These are phyloP conservation scores for Plasmodium vivax DNA, from an alignment of 169 alveolate species.

Conservation along the genomic window DNA sequence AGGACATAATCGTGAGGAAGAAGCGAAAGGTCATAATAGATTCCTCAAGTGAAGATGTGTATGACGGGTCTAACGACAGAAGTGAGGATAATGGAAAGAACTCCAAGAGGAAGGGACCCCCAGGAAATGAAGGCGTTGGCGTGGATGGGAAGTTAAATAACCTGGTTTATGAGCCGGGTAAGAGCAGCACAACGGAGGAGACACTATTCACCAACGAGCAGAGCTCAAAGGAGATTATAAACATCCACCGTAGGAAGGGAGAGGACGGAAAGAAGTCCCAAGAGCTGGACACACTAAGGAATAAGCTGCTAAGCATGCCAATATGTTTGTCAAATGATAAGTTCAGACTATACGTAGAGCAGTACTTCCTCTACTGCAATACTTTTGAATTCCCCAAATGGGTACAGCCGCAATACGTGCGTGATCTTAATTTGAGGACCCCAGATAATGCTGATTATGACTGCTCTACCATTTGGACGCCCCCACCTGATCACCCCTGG, in stretches of 20 bases:
- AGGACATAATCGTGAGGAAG: constrained; percentile 38
- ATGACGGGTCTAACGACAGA: background rate
- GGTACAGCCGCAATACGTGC: constrained; percentile 84
- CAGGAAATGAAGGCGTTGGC: background rate
- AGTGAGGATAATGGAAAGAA: background rate
- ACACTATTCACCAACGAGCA: background rate
- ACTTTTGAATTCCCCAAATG: constrained; percentile 85
- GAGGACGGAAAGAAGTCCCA: constrained; percentile 58
- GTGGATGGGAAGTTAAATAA: constrained; percentile 29
- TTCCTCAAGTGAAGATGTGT: constrained; percentile 8
- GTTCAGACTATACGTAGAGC: constrained; percentile 80
- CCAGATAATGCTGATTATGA: constrained; percentile 93
- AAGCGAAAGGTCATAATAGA: constrained; percentile 35
- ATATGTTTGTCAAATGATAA: constrained; percentile 47
- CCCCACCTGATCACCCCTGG: constrained; percentile 90
- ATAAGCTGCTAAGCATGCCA: constrained; percentile 32
- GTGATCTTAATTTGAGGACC: constrained; percentile 90
- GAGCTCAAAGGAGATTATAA: background rate
- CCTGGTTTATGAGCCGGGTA: constrained; percentile 31
- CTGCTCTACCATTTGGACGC: constrained; percentile 94
- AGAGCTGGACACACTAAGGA: constrained; percentile 52
- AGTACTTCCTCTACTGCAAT: constrained; percentile 79
- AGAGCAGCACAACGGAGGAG: constrained; percentile 6
- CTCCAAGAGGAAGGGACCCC: background rate
- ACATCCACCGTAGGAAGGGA: constrained; percentile 28